Conservation (phyloP, 805 yeast genomes). For the Kluyveromyces starmeri region DNA sequence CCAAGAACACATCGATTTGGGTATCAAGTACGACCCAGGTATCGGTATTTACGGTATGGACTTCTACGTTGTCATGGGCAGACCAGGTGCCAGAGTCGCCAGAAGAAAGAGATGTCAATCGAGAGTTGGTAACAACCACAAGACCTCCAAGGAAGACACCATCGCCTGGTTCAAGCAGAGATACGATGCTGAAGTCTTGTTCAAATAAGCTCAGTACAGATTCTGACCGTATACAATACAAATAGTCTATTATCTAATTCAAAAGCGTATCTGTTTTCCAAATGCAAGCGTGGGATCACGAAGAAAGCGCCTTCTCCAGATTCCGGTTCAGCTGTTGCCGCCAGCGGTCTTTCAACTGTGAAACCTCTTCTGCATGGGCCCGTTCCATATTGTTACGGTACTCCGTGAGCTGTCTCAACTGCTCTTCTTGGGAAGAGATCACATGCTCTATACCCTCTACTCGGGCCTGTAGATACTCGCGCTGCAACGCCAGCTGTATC, state of each 20-base stretch:
- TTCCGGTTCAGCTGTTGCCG: conserved; percentile 33
- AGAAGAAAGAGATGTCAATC: conserved; percentile 95
- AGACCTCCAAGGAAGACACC: conserved; percentile 86
- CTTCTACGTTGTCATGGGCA: conserved; percentile 98
- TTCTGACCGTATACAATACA: no score
- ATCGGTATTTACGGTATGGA: conserved; percentile 99
- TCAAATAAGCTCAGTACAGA: conserved; percentile 44
- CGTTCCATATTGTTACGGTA: conserved; percentile 37
- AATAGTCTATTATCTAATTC: no score
- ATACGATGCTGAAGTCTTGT: conserved; percentile 97
- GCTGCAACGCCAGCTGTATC: conserved; percentile 33
- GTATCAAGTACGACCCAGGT: conserved; percentile 99
- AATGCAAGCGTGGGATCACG: no score
- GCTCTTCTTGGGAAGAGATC: conserved; percentile 32
- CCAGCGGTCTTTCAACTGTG: conserved; percentile 43
- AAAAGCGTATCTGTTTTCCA: no score
- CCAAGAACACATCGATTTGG: conserved; percentile 98
- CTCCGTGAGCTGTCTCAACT: conserved; percentile 35
- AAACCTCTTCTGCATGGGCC: conserved; percentile 36
- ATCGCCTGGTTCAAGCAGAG: conserved; percentile 98
- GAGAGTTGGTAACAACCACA: conserved; percentile 86
- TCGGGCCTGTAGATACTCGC: conserved; percentile 27
- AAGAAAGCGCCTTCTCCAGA: neutral
- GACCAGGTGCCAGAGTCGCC: conserved; percentile 98
- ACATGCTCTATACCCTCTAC: conserved; percentile 23